phyloP scores from a whole-genome alignment of 768 basidiomycete genomes.

The Macrocybe gigantea region DNA sequence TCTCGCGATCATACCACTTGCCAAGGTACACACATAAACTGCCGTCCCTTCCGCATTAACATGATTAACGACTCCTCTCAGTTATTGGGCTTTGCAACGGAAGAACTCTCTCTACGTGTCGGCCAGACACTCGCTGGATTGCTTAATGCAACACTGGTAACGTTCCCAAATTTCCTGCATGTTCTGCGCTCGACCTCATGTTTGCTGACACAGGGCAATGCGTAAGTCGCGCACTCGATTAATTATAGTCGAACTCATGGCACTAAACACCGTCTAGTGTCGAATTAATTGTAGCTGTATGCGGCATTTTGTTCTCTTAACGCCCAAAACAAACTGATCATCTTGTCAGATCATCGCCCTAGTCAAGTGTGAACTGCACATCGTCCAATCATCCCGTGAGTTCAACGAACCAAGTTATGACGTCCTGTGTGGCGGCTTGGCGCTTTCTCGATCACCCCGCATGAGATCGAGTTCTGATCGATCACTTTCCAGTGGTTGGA shows the following conservation, averaged over 20 bases:
- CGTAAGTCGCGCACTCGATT: conserved; percentile 24
- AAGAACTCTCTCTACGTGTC: conserved; percentile 75
- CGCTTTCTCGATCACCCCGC: conserved; percentile 1
- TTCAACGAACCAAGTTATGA: conserved; percentile 12
- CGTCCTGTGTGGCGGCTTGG: conserved; percentile 1
- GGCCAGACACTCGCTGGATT: conserved; percentile 82
- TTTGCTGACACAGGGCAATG: conserved; percentile 35
- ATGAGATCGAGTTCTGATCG: conserved; percentile 7
- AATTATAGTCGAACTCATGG: not conserved
- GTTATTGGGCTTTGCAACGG: conserved; percentile 81
- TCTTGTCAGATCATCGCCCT: conserved; percentile 40
- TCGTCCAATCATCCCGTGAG: conserved; percentile 82
- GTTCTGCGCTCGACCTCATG: conserved; percentile 1
- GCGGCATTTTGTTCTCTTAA: conserved; percentile 18
- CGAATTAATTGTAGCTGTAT: conserved; percentile 73
- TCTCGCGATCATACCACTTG: conserved; percentile 78
- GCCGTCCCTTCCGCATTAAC: not conserved
- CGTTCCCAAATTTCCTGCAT: conserved; percentile 11
- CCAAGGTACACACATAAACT: conserved; percentile 44
- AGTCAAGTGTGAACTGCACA: conserved; percentile 49
- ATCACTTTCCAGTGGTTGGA: conserved; percentile 58
- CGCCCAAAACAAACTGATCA: conserved; percentile 1
- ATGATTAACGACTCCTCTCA: conserved; percentile 16
- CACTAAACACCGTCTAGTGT: conserved; percentile 31
- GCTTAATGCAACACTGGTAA: conserved; percentile 77